Percentiles rank a stretch among this genome's conserved stretches.
These are phyloP conservation scores for Penicillium simplicissimum DNA, from an alignment of 495 filamentous ascomycete species.

Conservation along the genomic window DNA sequence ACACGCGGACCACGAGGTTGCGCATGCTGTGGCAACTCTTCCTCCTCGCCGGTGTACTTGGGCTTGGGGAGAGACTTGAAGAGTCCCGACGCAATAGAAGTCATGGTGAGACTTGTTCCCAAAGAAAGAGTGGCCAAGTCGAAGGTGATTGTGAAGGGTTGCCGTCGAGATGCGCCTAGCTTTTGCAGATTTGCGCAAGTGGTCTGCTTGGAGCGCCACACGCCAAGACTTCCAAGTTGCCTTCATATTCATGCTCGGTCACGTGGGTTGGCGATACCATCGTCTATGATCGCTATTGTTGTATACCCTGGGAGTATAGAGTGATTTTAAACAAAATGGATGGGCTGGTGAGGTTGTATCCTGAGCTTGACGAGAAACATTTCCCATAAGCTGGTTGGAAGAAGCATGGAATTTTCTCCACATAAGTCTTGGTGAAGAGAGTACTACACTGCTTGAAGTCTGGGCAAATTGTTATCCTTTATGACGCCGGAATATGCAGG, in stretches of 20 bases:
- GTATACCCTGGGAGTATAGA: neutral
- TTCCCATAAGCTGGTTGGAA: neutral
- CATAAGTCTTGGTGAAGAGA: neutral
- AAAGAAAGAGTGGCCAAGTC: slow-evolving; percentile 20
- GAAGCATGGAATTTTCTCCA: neutral
- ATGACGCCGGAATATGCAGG: neutral
- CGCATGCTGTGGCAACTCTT: slow-evolving; percentile 71
- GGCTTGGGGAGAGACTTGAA: slow-evolving; percentile 85
- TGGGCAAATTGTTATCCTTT: neutral
- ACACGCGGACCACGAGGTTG: slow-evolving; percentile 78
- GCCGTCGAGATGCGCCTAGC: slow-evolving; percentile 20
- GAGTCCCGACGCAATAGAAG: slow-evolving; percentile 73
- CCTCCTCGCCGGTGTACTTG: slow-evolving; percentile 82
- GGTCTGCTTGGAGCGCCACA: slow-evolving; percentile 21
- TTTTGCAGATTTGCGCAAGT: slow-evolving; percentile 28
- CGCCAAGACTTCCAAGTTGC: slow-evolving; percentile 18
- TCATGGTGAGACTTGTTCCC: slow-evolving; percentile 49
- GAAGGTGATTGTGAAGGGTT: slow-evolving; percentile 16
- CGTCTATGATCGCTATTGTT: neutral
- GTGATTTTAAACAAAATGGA: neutral
- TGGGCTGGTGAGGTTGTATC: neutral
- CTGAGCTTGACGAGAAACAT: neutral
- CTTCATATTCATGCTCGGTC: neutral
- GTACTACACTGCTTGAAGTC: neutral
- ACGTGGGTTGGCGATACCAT: neutral